Evolutionary conservation across 179 eudicot genomes (phyloP).

Genomic region (Heliamphora pulchella): DNA sequence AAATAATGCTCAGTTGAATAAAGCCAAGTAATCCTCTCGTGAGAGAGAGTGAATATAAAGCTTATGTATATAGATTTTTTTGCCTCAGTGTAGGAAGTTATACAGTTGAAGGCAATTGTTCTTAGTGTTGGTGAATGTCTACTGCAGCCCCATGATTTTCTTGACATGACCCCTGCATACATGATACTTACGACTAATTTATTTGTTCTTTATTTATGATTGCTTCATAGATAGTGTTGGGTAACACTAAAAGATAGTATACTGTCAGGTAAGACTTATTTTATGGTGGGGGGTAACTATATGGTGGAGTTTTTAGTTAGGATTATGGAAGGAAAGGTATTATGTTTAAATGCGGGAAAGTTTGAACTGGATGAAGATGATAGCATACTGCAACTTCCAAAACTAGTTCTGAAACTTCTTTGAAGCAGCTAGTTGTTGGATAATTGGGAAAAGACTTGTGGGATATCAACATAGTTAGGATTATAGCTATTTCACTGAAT

Average conservation of each 20-base stretch:
- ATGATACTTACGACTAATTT: neutral
- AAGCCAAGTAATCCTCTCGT: neutral
- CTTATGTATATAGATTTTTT: neutral
- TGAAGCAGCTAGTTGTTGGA: neutral
- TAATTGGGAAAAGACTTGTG: neutral
- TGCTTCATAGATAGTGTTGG: no score
- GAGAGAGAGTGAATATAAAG: neutral
- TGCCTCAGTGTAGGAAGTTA: neutral
- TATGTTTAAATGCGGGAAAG: neutral
- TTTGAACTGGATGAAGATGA: neutral
- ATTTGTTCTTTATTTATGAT: no score
- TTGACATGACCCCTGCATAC: neutral
- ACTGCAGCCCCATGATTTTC: neutral
- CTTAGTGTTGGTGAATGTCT: neutral
- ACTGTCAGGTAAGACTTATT: neutral
- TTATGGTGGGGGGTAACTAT: neutral
- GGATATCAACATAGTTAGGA: neutral
- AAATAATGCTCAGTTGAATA: neutral
- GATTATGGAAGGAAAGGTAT: neutral
- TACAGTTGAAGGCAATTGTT: neutral
- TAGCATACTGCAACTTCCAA: neutral
- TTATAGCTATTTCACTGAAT: neutral
- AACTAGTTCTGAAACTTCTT: neutral
- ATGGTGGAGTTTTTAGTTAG: neutral
- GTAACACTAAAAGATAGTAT: neutral